Percentiles rank a stretch among this genome's conserved stretches.
Evolutionary conservation across 2,329 filamentous ascomycete genomes (phyloP).

Genomic region (Penicillium vulpinum): DNA sequence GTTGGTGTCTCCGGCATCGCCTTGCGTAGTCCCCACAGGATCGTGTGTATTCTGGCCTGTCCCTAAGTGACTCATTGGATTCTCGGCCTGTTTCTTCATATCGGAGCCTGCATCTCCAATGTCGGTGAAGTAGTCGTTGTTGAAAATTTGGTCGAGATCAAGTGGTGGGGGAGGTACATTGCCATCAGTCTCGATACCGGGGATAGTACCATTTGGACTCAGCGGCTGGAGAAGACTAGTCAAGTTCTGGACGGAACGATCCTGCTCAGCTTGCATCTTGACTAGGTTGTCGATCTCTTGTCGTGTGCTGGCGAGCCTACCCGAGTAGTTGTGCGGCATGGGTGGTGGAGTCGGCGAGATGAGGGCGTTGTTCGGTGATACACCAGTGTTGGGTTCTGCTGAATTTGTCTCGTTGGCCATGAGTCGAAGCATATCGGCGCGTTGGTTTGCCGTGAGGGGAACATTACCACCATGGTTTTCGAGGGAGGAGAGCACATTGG

Average conservation of each 20-base stretch:
- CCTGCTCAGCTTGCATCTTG: constrained; percentile 76
- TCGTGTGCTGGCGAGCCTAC: constrained; percentile 63
- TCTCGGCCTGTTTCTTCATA: constrained; percentile 26
- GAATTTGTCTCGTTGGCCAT: constrained; percentile 50
- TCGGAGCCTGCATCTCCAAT: constrained; percentile 36
- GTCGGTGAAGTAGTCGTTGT: constrained; percentile 57
- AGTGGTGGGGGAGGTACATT: constrained; percentile 48
- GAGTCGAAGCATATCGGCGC: constrained; percentile 50
- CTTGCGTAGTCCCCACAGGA: constrained; percentile 17
- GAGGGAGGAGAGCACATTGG: constrained; percentile 47
- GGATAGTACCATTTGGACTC: constrained; percentile 75
- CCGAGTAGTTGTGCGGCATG: constrained; percentile 52
- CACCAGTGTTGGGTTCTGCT: constrained; percentile 39
- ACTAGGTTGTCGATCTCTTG: constrained; percentile 77
- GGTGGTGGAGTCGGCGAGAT: constrained; percentile 56
- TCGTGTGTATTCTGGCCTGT: constrained; percentile 21
- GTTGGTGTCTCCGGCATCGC: constrained; percentile 34
- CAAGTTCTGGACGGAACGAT: constrained; percentile 72
- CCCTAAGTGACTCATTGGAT: constrained; percentile 17
- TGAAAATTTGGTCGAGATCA: constrained; percentile 60
- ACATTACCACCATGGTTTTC: constrained; percentile 46
- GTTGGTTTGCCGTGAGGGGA: constrained; percentile 47
- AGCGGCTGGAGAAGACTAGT: constrained; percentile 74
- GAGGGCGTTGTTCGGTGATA: constrained; percentile 56
- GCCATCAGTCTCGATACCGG: constrained; percentile 58